Conservation (phyloP, 169 alveolate species). For the Cryptosporidium ubiquitum region DNA sequence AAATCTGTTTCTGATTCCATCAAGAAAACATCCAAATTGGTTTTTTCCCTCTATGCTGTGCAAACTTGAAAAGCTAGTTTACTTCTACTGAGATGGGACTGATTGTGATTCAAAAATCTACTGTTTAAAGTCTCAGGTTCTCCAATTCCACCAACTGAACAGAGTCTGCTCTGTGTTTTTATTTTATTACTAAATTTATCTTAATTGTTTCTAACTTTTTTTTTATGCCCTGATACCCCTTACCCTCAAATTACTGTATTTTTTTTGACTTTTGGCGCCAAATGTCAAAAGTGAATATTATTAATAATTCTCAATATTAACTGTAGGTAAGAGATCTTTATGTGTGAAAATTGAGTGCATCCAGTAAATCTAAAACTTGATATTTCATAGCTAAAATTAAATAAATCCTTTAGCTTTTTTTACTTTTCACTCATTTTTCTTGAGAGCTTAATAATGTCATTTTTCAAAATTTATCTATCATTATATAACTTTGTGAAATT, state of each 20-base stretch:
- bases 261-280: neutral
- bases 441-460: neutral
- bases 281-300: neutral
- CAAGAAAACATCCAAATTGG: neutral
- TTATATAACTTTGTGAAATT: neutral
- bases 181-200: neutral
- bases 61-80: neutral
- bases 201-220: neutral
- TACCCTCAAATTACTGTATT: neutral
- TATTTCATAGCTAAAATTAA: too few species aligned
- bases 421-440: too few species aligned
- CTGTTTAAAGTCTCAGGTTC: neutral
- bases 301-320: too few species aligned
- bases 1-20: conserved; percentile 19
- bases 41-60: neutral
- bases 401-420: neutral
- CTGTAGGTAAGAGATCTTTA: neutral
- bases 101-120: neutral
- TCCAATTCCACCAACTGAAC: neutral
- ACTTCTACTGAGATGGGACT: neutral
- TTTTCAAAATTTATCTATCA: neutral
- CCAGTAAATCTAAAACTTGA: neutral
- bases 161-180: neutral
- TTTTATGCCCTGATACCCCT: neutral
- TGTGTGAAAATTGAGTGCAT: too few species aligned